These are phyloP conservation scores for Rhypophila decipiens DNA, from an alignment of 495 filamentous ascomycete genomes.

Conservation along the genomic window DNA sequence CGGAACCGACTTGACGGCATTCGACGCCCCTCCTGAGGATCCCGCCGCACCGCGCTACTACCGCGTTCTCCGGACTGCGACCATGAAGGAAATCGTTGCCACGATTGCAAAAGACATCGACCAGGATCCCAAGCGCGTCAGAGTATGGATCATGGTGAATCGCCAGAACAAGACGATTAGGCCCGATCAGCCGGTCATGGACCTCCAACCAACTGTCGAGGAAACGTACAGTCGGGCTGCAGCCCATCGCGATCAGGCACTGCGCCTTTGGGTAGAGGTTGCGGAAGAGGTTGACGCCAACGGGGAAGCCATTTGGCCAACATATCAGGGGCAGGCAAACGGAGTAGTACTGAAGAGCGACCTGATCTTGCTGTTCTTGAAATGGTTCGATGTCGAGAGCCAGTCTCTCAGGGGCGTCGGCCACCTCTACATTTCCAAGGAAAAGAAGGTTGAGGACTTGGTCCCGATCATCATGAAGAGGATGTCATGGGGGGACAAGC, in stretches of 20 bases:
- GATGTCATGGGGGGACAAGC: constrained; percentile 77
- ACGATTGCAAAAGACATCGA: constrained; percentile 62
- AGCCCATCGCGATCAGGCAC: constrained; percentile 59
- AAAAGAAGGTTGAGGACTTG: constrained; percentile 83
- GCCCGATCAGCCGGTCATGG: constrained; percentile 77
- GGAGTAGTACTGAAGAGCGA: constrained; percentile 43
- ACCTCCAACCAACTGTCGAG: constrained; percentile 73
- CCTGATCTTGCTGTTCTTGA: constrained; percentile 79
- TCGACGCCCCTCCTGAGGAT: constrained; percentile 52
- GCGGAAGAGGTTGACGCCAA: constrained; percentile 55
- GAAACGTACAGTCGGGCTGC: constrained; percentile 59
- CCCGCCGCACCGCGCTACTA: constrained; percentile 60
- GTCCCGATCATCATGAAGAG: constrained; percentile 68
- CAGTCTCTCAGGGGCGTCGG: constrained; percentile 72
- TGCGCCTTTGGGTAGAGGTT: constrained; percentile 82
- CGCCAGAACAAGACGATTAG: constrained; percentile 95
- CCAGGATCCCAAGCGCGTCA: constrained; percentile 56
- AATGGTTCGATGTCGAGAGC: constrained; percentile 73
- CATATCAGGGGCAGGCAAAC: constrained; percentile 41
- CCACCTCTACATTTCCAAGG: constrained; percentile 78
- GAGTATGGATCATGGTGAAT: constrained; percentile 96
- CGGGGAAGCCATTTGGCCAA: constrained; percentile 63
- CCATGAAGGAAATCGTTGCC: constrained; percentile 64
- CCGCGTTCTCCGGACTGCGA: constrained; percentile 63
- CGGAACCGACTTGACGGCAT: constrained; percentile 76